Evolutionary conservation across 2,329 filamentous ascomycete species (phyloP), one percentile per base, ranked within the genome.

Genomic region (Fusarium sp.): DNA sequence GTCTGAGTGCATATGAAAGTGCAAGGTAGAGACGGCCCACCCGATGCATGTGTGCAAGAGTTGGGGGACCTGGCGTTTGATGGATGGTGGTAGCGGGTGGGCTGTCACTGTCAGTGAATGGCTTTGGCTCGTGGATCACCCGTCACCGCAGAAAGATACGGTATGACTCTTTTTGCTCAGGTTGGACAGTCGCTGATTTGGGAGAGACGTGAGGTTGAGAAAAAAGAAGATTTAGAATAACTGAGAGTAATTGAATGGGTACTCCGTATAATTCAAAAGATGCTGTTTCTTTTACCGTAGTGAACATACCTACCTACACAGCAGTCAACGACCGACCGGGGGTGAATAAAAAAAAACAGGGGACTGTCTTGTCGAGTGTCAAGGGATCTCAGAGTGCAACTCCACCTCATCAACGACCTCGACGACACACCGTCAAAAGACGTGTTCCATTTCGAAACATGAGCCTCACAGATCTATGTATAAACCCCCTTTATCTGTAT

Each of bases 361-460:
- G 65, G 62, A 51, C 55, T 44, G 44, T 43, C 48, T 41, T 44
- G 41, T 41, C 52, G 49, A 57, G 39, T 61, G 57, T 61, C 56
- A 61, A 61, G 61, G 65, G 56, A 68, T 68, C 65, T 68, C 43
- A 51, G 44, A 63, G 37, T 48, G 20, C 43, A 53, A 56, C 63
- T 55, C 58, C 65, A 67, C 59, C 61, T 68, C 51, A 51, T 62
- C 41, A 45, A 66, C 65, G 37, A 55, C 64, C 48, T 68, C 64
- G 64, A 68, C 65, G 55, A 68, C 65, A 68, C 65, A 68, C 65
- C 35, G 65, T 66, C 56, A 54, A 45, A 56, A 54, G 64, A 65
- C 61, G 54, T 58, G 57, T 55, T 68, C 45, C 55, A 57, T 11
- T 25, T 23, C 55, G 44, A 68, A 68, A 57, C 65, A 65, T 41